phyloP scores from a whole-genome alignment of 2,329 filamentous ascomycete genomes.

The Coniochaeta sp. region DNA sequence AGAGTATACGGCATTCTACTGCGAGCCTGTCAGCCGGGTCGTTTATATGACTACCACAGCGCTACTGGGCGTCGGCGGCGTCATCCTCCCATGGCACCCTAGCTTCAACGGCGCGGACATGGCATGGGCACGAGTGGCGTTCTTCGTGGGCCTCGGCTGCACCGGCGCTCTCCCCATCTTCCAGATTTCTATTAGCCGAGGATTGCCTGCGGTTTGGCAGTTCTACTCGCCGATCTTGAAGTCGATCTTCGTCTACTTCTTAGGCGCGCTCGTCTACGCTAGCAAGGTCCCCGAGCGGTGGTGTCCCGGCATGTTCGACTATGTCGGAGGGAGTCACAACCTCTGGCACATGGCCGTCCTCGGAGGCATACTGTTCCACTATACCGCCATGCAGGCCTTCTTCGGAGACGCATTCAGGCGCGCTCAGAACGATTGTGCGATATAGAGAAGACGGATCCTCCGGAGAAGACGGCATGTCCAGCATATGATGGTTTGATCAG shows the following conservation, averaged over 20 bases:
- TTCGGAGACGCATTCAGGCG: constrained; percentile 72
- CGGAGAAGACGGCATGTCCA: background rate
- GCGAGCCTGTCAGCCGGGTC: constrained; percentile 82
- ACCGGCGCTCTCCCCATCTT: constrained; percentile 86
- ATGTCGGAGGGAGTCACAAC: constrained; percentile 91
- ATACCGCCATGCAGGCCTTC: constrained; percentile 91
- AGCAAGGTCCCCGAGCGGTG: constrained; percentile 90
- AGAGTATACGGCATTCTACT: constrained; percentile 98
- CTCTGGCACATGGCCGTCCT: constrained; percentile 95
- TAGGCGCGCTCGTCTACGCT: constrained; percentile 81
- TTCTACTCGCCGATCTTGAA: constrained; percentile 88
- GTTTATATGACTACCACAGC: constrained; percentile 79
- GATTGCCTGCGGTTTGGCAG: constrained; percentile 71
- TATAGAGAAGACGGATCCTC: constrained; percentile 31
- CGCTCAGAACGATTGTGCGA: constrained; percentile 53
- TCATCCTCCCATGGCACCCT: constrained; percentile 93
- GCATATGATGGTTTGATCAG: background rate
- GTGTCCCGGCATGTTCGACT: constrained; percentile 90
- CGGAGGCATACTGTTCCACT: constrained; percentile 95
- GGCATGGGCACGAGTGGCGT: constrained; percentile 86
- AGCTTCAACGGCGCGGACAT: constrained; percentile 89
- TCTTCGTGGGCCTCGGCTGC: constrained; percentile 79
- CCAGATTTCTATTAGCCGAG: constrained; percentile 73
- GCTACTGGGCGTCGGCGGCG: constrained; percentile 73
- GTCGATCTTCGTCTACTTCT: constrained; percentile 77